phyloP scores from a whole-genome alignment of 495 filamentous ascomycete species.

The Achaetomiella virescens region DNA sequence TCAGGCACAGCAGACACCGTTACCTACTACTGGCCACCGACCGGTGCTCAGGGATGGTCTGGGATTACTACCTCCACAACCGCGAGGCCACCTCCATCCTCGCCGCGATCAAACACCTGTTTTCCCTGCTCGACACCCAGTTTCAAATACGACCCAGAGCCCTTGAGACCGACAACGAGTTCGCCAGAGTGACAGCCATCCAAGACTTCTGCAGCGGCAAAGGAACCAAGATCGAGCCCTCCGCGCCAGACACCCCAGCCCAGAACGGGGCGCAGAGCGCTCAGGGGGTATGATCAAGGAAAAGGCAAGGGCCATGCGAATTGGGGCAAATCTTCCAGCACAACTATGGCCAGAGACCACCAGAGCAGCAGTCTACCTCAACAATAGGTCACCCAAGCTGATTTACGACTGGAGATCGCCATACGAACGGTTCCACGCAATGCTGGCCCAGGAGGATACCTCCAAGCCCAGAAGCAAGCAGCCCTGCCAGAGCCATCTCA shows the following conservation, averaged over 20 bases:
- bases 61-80: background rate
- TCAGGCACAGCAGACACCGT: background rate
- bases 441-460: background rate
- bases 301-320: background rate
- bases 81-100: background rate
- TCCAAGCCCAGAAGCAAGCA: background rate
- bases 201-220: background rate
- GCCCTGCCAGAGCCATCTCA: background rate
- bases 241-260: background rate
- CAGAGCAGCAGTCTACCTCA: background rate
- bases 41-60: background rate
- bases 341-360: background rate
- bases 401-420: background rate
- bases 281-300: conserved; percentile 2
- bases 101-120: background rate
- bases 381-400: background rate
- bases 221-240: background rate
- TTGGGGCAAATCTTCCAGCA: background rate
- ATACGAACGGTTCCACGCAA: background rate
- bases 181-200: background rate
- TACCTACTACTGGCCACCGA: background rate
- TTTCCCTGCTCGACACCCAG: background rate
- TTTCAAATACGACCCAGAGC: background rate
- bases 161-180: background rate
- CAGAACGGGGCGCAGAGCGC: background rate